These are phyloP conservation scores for Diutina sp. DNA, from an alignment of 1,139 yeast species.

Conservation along the genomic window DNA sequence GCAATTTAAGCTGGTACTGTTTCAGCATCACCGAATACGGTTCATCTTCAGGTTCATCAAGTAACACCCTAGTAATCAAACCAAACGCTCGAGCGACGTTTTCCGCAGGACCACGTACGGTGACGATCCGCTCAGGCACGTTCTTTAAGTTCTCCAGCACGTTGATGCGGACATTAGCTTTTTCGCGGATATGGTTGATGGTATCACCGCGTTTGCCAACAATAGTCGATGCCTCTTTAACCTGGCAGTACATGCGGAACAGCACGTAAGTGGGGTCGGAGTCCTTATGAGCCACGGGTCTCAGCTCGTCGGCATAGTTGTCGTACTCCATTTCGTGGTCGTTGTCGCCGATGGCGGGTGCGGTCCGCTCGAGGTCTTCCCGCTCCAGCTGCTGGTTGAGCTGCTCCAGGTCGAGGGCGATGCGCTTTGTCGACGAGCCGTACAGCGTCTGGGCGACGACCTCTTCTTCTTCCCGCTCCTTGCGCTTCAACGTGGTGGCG, in stretches of 20 bases:
- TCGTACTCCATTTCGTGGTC: conserved; percentile 8
- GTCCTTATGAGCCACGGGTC: conserved; percentile 19
- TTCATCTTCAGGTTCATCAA: conserved; percentile 56
- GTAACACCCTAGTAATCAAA: conserved; percentile 50
- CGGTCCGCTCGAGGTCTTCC: conserved; percentile 11
- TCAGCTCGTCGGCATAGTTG: conserved; percentile 8
- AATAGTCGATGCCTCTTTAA: conserved; percentile 63
- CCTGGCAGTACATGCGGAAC: conserved; percentile 63
- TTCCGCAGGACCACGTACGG: conserved; percentile 67
- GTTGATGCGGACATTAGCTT: conserved; percentile 54
- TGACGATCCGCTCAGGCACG: conserved; percentile 65
- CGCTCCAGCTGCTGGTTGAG: conserved; percentile 2
- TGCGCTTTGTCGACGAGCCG: conserved; percentile 42
- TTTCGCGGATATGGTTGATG: conserved; percentile 52
- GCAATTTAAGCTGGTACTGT: conserved; percentile 43
- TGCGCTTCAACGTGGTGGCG: conserved; percentile 42
- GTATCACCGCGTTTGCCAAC: conserved; percentile 75
- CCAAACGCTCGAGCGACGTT: conserved; percentile 80
- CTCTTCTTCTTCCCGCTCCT: conserved; percentile 37
- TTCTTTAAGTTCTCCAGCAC: conserved; percentile 71
- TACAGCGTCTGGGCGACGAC: conserved; percentile 7
- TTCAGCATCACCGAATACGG: conserved; percentile 45
- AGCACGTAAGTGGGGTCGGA: conserved; percentile 48
- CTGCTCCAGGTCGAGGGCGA: conserved; percentile 47
- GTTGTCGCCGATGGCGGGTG: conserved; percentile 17